phyloP scores from a whole-genome alignment of 305 asterid species.

The Fraxinus baroniana region DNA sequence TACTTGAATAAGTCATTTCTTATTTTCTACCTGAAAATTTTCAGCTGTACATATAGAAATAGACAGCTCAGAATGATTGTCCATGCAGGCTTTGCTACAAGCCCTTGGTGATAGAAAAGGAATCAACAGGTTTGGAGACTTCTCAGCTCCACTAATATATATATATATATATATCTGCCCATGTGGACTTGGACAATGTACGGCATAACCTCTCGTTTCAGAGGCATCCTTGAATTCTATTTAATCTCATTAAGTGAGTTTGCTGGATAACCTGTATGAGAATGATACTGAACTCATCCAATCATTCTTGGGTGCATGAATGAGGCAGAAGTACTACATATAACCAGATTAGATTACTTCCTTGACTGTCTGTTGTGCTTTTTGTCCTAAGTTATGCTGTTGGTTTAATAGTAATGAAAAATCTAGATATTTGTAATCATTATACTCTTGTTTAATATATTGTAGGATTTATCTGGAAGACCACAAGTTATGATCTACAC shows the following conservation, averaged over 20 bases:
- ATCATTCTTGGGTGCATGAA: background rate
- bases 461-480: constrained; percentile 91
- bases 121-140: constrained; percentile 85
- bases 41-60: background rate
- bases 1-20: background rate
- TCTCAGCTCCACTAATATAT: constrained; percentile 93
- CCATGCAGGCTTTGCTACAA: constrained; percentile 70
- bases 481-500: constrained; percentile 74
- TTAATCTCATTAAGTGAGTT: background rate
- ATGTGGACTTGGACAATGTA: background rate
- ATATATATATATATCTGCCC: no score
- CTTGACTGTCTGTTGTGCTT: background rate
- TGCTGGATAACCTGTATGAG: background rate
- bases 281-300: background rate
- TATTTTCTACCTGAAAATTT: background rate
- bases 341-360: background rate
- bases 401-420: background rate
- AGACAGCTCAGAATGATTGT: background rate
- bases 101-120: constrained; percentile 96
- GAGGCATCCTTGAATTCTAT: background rate
- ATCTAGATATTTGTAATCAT: background rate
- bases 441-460: background rate
- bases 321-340: background rate
- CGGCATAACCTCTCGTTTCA: background rate
- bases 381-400: background rate